A percentile compares a stretch with the other conserved stretches of the same genome.
Conservation (phyloP, 305 asterid genomes). For the Andrographis paniculata region DNA sequence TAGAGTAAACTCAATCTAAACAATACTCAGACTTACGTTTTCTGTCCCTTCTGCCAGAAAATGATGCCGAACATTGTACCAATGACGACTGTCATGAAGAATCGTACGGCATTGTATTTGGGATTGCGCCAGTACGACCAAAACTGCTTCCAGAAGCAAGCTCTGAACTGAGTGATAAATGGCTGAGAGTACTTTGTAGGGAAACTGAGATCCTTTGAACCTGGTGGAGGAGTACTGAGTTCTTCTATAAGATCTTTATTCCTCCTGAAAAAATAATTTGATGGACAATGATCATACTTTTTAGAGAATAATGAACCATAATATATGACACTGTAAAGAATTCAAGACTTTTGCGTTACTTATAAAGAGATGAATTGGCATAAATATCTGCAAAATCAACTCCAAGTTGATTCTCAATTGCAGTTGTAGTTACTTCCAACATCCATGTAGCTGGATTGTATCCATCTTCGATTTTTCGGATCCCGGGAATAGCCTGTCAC, state of each 20-base stretch:
- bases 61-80: background rate
- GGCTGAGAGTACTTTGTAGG: constrained; percentile 5
- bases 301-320: background rate
- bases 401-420: background rate
- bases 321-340: background rate
- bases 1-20: too few species aligned
- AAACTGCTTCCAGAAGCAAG: constrained; percentile 5
- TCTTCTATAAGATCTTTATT: background rate
- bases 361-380: background rate
- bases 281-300: background rate
- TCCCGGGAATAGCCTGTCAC: background rate
- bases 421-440: background rate
- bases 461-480: background rate
- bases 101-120: background rate
- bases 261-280: background rate
- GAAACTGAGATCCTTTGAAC: background rate
- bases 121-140: constrained; percentile 8
- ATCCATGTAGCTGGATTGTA: constrained; percentile 9
- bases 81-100: background rate
- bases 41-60: constrained; percentile 3
- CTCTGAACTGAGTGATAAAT: background rate
- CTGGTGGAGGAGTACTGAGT: background rate
- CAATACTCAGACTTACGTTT: constrained; percentile 2
- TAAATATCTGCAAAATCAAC: constrained; percentile 5
- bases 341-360: background rate